Percentiles rank a stretch among this genome's conserved stretches.
Conservation (phyloP, 1,284 basidiomycete genomes). For the Crucibulum cyathiforme region DNA sequence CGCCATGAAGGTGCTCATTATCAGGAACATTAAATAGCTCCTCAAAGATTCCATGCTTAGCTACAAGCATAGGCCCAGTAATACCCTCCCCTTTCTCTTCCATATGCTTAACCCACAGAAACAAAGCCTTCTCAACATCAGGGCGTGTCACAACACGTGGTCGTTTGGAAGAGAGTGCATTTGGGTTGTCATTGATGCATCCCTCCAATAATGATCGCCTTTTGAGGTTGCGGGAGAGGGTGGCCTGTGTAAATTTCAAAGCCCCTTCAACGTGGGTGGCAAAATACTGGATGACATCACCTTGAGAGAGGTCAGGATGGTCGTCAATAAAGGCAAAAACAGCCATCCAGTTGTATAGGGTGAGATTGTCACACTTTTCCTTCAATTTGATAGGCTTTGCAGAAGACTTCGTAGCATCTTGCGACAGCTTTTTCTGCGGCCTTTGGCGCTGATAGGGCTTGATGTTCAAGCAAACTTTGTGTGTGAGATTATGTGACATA, state of each 20-base stretch:
- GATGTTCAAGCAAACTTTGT: too few relatives aligned
- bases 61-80: not conserved
- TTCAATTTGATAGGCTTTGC: constrained; percentile 5
- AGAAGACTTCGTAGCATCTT: constrained; percentile 14
- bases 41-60: not conserved
- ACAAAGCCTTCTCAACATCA: constrained; percentile 26
- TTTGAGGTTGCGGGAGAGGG: constrained; percentile 19
- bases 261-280: constrained; percentile 10
- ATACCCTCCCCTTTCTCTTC: constrained; percentile 18
- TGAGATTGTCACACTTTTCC: constrained; percentile 24
- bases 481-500: too few relatives aligned
- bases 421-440: too few relatives aligned
- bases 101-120: constrained; percentile 30
- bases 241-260: constrained; percentile 26
- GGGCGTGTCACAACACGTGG: constrained; percentile 28
- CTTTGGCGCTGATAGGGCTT: too few relatives aligned
- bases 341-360: constrained; percentile 31
- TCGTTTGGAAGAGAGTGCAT: constrained; percentile 24
- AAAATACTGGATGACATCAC: constrained; percentile 29
- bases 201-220: constrained; percentile 13
- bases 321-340: constrained; percentile 25
- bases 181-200: constrained; percentile 15
- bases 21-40: not conserved
- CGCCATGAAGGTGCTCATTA: not conserved
- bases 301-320: constrained; percentile 26